phyloP scores from a whole-genome alignment of 139 green algal genomes.

The Chlorella sp. region DNA sequence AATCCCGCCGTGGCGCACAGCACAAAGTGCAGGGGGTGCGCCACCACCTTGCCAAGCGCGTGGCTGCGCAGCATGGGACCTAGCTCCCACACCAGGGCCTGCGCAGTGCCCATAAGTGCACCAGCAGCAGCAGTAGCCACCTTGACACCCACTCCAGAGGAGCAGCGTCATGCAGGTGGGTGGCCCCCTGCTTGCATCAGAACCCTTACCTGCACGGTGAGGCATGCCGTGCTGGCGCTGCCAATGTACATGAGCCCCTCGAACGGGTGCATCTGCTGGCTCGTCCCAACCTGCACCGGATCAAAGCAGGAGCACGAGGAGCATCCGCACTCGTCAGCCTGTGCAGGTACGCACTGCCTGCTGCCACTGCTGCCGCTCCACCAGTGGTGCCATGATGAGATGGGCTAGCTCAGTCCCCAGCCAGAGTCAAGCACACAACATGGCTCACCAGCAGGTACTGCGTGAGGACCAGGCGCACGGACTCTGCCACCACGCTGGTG shows the following conservation, averaged over 20 bases:
- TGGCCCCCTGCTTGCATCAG: too few relatives aligned
- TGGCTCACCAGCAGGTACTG: constrained; percentile 62
- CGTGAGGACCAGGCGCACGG: constrained; percentile 70
- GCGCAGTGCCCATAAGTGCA: too few relatives aligned
- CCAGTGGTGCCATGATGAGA: too few relatives aligned
- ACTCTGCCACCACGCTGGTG: constrained; percentile 55
- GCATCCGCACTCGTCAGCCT: too few relatives aligned
- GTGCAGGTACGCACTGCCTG: too few relatives aligned
- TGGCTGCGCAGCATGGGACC: background rate
- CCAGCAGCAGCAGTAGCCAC: too few relatives aligned
- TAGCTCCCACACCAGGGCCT: constrained; percentile 3
- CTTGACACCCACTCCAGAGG: too few relatives aligned
- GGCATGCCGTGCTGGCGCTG: constrained; percentile 60
- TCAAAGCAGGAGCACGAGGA: too few relatives aligned
- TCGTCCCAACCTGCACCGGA: background rate
- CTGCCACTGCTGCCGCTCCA: too few relatives aligned
- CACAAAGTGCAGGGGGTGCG: background rate
- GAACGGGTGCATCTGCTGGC: constrained; percentile 55
- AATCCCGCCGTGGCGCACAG: background rate
- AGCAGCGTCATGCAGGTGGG: too few relatives aligned
- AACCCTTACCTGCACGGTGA: constrained; percentile 37
- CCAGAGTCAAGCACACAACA: background rate
- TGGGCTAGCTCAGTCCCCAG: too few relatives aligned
- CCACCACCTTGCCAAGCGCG: background rate
- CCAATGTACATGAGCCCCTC: constrained; percentile 65